These are phyloP conservation scores for Neonectria ditissima DNA, from an alignment of 2,329 filamentous ascomycete species.

Conservation along the genomic window DNA sequence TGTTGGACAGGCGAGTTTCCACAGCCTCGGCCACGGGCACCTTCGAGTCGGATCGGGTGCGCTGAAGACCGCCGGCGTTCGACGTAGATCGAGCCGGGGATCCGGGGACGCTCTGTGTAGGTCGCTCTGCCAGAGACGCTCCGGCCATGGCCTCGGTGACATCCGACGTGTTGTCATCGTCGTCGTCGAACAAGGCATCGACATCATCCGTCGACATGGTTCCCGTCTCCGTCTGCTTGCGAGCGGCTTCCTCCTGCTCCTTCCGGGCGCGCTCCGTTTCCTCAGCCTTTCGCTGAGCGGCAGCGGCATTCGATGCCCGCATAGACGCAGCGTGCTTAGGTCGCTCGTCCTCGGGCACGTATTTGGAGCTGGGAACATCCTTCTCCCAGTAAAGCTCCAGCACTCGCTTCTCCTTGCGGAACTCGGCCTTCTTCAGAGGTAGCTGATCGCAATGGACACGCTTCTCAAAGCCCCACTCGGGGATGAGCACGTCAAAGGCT, in stretches of 20 bases:
- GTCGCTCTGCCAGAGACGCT: conserved; percentile 87
- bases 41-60: conserved; percentile 94
- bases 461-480: conserved; percentile 99
- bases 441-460: conserved; percentile 98
- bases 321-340: conserved; percentile 83
- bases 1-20: conserved; percentile 86
- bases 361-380: conserved; percentile 94
- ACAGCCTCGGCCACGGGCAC: conserved; percentile 79
- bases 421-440: conserved; percentile 98
- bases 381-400: conserved; percentile 99
- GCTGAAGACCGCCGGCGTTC: conserved; percentile 77
- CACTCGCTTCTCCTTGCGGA: conserved; percentile 93
- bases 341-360: conserved; percentile 95
- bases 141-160: conserved; percentile 92
- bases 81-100: conserved; percentile 85
- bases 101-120: conserved; percentile 94
- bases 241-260: conserved; percentile 90
- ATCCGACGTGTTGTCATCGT: conserved; percentile 89
- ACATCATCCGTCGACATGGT: conserved; percentile 94
- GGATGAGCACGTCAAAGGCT: conserved; percentile 97
- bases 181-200: conserved; percentile 95
- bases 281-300: conserved; percentile 83
- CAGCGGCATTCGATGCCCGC: conserved; percentile 79
- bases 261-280: conserved; percentile 83
- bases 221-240: conserved; percentile 93